Percentiles rank a stretch among this genome's conserved stretches.
Evolutionary conservation across 208 protist species (phyloP).

Genomic region (Porcisia deanei): DNA sequence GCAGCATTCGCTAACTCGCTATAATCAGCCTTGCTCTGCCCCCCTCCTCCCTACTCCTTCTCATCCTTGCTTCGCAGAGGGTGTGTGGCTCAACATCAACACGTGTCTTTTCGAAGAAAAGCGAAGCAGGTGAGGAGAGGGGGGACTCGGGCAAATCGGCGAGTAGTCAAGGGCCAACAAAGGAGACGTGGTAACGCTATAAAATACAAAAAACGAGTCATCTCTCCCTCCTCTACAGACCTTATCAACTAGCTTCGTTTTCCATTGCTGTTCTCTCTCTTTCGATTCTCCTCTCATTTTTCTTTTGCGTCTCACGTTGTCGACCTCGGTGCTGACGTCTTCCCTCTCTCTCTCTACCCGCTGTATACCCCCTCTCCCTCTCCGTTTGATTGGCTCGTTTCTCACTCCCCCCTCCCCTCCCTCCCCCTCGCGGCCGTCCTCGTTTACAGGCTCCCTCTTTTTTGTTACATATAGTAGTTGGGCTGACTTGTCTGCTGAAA

Average conservation of each 20-base stretch:
- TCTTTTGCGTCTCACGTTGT: not conserved
- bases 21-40: not conserved
- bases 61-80: too few species aligned
- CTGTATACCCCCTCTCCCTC: not conserved
- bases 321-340: too few species aligned
- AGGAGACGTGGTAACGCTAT: not conserved
- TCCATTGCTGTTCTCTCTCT: not conserved
- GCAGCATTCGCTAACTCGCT: not conserved
- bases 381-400: not conserved
- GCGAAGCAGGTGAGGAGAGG: too few species aligned
- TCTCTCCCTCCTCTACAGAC: not conserved
- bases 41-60: too few species aligned
- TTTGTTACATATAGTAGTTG: too few species aligned
- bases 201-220: not conserved
- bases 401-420: not conserved
- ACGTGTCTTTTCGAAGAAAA: too few species aligned
- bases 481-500: not conserved
- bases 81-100: too few species aligned
- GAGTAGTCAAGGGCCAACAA: too few species aligned
- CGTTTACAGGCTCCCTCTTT: too few species aligned
- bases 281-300: not conserved
- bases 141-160: not conserved
- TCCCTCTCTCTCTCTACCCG: not conserved
- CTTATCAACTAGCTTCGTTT: not conserved
- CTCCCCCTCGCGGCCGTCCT: too few species aligned